Conservation (phyloP, 164 flowering plant species). For the Echeveria elegans region DNA sequence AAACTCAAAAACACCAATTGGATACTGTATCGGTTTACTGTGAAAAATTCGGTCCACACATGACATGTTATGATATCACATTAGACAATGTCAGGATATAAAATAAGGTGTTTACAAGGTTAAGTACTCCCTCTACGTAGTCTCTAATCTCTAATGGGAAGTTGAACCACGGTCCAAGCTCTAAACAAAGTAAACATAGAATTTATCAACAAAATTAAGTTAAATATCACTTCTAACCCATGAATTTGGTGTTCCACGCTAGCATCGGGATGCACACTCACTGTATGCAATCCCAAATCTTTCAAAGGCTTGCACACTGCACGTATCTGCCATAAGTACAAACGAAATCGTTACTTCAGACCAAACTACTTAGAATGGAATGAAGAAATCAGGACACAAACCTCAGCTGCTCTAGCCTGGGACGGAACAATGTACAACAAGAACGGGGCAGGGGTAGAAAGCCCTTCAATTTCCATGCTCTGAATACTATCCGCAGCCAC, state of each 20-base stretch:
- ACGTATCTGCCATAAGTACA: constrained; percentile 39
- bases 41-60: no score
- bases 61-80: no score
- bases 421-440: constrained; percentile 70
- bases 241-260: constrained; percentile 69
- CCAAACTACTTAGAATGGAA: not conserved
- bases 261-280: constrained; percentile 82
- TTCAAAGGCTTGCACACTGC: constrained; percentile 76
- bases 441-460: constrained; percentile 41
- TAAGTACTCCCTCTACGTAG: no score
- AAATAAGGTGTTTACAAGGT: no score
- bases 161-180: no score
- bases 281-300: constrained; percentile 71
- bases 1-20: no score
- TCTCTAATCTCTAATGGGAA: no score
- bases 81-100: no score
- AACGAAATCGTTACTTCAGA: not conserved
- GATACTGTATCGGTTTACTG: no score
- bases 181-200: no score
- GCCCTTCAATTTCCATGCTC: constrained; percentile 55
- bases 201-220: not conserved
- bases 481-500: constrained; percentile 63
- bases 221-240: constrained; percentile 40
- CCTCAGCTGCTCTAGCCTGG: constrained; percentile 61
- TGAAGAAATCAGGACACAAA: constrained; percentile 13